A percentile compares a stretch with the other conserved stretches of the same genome.
Evolutionary conservation across 441 rosid genomes (phyloP).

Genomic region (Populus hybrid): DNA sequence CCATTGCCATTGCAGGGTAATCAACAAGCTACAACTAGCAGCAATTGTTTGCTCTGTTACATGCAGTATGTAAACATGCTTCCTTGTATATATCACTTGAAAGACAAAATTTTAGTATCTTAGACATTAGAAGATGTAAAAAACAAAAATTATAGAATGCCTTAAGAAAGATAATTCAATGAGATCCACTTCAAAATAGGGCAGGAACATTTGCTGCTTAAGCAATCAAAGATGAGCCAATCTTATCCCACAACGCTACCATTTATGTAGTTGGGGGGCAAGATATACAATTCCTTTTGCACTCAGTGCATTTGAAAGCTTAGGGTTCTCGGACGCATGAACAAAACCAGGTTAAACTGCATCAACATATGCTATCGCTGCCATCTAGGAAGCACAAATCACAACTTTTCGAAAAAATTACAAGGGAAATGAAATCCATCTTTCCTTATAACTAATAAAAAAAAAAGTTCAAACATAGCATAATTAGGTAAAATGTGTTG

Average conservation of each 20-base stretch:
- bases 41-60: conserved; percentile 73
- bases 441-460: not conserved
- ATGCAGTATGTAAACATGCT: conserved; percentile 91
- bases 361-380: conserved; percentile 91
- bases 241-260: conserved; percentile 97
- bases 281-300: conserved; percentile 87
- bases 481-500: not conserved
- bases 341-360: conserved; percentile 99
- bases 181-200: too few species aligned
- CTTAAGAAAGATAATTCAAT: too few species aligned
- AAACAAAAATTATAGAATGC: too few species aligned
- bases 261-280: conserved; percentile 82
- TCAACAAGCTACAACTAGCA: conserved; percentile 95
- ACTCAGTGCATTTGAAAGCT: conserved; percentile 83
- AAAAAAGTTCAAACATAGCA: not conserved
- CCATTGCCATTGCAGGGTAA: conserved; percentile 99
- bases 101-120: conserved; percentile 23
- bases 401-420: conserved; percentile 9
- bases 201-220: conserved; percentile 97
- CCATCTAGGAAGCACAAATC: conserved; percentile 60
- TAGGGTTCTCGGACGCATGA: conserved; percentile 98
- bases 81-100: conserved; percentile 80
- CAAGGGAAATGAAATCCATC: not conserved
- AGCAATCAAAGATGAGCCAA: conserved; percentile 98
- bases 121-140: not conserved